Evolutionary conservation across 306 rosid genomes (phyloP).

Genomic region (Cicer bijugum): DNA sequence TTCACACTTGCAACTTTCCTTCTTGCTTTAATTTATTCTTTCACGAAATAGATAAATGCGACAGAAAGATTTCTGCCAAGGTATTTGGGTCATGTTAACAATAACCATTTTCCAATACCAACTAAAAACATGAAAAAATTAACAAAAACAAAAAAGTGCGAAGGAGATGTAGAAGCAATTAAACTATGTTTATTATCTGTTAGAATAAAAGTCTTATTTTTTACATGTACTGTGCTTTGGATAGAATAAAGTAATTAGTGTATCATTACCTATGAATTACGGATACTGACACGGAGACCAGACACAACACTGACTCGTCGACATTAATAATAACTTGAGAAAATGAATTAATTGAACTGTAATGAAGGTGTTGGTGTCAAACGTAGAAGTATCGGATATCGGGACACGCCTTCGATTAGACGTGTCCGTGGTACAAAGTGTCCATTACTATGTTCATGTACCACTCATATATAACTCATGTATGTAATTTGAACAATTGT

Average conservation of each 20-base stretch:
- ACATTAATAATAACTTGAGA: too few species aligned
- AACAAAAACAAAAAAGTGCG: neutral
- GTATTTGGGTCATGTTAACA: conserved; percentile 9
- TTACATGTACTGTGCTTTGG: conserved; percentile 4
- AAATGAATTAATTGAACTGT: too few species aligned
- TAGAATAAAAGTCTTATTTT: conserved; percentile 5
- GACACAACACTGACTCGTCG: too few species aligned
- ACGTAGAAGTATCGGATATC: too few species aligned
- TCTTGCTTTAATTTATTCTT: neutral
- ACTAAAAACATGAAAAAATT: neutral
- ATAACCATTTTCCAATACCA: neutral
- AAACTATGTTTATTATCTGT: neutral
- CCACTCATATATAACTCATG: neutral
- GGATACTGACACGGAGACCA: too few species aligned
- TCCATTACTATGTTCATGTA: neutral
- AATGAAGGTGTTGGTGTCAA: too few species aligned
- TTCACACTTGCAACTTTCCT: neutral
- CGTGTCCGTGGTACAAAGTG: too few species aligned
- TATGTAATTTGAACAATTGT: neutral
- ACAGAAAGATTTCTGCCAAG: neutral
- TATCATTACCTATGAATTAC: neutral
- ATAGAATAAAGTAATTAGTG: neutral
- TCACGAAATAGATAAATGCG: neutral
- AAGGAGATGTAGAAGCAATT: conserved; percentile 2
- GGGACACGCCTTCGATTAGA: too few species aligned